A percentile compares a stretch with the other conserved stretches of the same genome.
These are phyloP conservation scores for Saposhnikovia divaricata DNA, from an alignment of 129 eudicot species.

Conservation along the genomic window DNA sequence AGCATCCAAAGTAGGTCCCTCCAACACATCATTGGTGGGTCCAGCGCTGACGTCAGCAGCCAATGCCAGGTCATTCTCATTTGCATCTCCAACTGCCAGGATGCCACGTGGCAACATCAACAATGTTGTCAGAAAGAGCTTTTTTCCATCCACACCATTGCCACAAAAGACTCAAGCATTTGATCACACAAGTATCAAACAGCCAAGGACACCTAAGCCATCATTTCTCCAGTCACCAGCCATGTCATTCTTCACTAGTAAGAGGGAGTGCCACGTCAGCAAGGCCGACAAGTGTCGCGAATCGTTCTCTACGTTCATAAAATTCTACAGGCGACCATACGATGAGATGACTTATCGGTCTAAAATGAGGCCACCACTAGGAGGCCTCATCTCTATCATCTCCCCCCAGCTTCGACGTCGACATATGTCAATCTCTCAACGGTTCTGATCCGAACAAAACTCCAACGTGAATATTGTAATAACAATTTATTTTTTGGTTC, in stretches of 20 bases:
- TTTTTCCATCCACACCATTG: conserved; percentile 78
- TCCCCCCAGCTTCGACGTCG: conserved; percentile 65
- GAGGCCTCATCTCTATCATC: conserved; percentile 84
- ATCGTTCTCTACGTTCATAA: conserved; percentile 49
- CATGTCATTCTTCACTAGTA: conserved; percentile 31
- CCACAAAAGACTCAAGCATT: conserved; percentile 68
- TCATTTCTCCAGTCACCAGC: conserved; percentile 86
- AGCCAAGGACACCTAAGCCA: conserved; percentile 79
- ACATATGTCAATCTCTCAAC: conserved; percentile 85
- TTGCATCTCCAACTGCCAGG: conserved; percentile 54
- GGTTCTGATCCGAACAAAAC: conserved; percentile 36
- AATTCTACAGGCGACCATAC: conserved; percentile 76
- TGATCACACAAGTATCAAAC: conserved; percentile 49
- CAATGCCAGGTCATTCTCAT: conserved; percentile 70
- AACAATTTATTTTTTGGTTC: conserved; percentile 17
- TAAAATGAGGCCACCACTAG: conserved; percentile 91
- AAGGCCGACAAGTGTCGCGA: conserved; percentile 55
- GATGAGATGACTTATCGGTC: conserved; percentile 91
- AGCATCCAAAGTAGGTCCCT: conserved; percentile 63
- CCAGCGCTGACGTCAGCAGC: conserved; percentile 58
- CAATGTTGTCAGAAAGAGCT: conserved; percentile 33
- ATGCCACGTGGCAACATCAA: conserved; percentile 48
- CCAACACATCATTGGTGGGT: conserved; percentile 37
- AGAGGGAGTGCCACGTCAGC: conserved; percentile 46
- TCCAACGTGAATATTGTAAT: conserved; percentile 18